These are phyloP conservation scores for Solanum pinnatisectum DNA, from an alignment of 257 asterid species.

Conservation along the genomic window DNA sequence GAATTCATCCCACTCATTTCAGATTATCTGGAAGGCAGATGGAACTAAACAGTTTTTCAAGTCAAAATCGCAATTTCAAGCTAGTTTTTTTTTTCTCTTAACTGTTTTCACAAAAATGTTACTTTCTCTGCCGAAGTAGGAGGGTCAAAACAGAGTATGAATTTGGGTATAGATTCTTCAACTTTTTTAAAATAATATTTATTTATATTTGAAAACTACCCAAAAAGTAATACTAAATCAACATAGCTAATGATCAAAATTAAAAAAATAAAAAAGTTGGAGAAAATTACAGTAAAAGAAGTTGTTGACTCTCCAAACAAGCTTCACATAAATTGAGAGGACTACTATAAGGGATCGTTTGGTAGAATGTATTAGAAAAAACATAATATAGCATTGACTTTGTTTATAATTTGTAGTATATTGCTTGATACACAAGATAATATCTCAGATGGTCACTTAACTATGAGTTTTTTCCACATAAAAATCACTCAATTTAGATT, in stretches of 20 bases:
- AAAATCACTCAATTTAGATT: too few species aligned
- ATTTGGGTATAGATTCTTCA: not conserved
- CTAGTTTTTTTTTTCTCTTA: not conserved
- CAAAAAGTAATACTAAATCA: not conserved
- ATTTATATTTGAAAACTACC: not conserved
- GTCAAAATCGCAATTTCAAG: not conserved
- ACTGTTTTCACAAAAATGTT: not conserved
- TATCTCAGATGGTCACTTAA: too few species aligned
- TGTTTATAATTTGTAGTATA: too few species aligned
- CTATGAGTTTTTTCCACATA: fast-evolving
- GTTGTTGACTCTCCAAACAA: not conserved
- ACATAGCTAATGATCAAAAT: not conserved
- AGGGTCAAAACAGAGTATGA: not conserved
- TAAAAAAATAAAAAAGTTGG: not conserved
- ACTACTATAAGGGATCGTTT: not conserved
- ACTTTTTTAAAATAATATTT: not conserved
- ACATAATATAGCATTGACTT: not conserved
- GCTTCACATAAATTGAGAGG: not conserved
- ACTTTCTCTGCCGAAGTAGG: not conserved
- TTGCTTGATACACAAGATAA: too few species aligned
- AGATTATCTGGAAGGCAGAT: not conserved
- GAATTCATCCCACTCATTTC: not conserved
- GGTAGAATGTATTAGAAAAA: too few species aligned
- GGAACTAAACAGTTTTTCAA: not conserved
- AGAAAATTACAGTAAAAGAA: not conserved